A percentile compares a stretch with the other conserved stretches of the same genome.
Evolutionary conservation across 2,329 filamentous ascomycete genomes (phyloP).

Genomic region (Fusarium liriodendri): DNA sequence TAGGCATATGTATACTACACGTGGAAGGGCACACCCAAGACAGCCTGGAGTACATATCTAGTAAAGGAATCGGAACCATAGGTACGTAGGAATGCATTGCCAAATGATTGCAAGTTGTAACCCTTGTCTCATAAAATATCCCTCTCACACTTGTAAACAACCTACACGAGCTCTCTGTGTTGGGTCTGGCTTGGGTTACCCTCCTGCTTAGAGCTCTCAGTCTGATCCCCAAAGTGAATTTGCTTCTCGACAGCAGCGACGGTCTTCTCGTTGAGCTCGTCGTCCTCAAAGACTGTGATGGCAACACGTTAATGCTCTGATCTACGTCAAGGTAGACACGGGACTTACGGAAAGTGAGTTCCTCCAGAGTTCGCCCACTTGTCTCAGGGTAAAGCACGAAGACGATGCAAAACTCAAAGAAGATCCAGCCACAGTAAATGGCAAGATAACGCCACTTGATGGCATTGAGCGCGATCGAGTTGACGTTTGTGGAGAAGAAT

Average conservation of each 20-base stretch:
- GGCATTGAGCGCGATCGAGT: constrained; percentile 55
- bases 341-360: constrained; percentile 59
- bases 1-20: not conserved
- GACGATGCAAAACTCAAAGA: constrained; percentile 63
- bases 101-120: not conserved
- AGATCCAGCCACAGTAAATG: constrained; percentile 57
- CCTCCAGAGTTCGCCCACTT: constrained; percentile 78
- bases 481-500: constrained; percentile 59
- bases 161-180: constrained; percentile 24
- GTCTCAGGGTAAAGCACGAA: constrained; percentile 90
- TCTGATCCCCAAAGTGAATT: constrained; percentile 40
- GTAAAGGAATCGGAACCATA: not conserved
- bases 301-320: constrained; percentile 13
- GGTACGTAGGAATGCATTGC: not conserved
- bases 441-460: constrained; percentile 57
- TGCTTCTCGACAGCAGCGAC: constrained; percentile 55
- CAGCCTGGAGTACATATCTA: not conserved
- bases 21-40: not conserved
- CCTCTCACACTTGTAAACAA: not conserved
- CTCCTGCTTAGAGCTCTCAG: constrained; percentile 14
- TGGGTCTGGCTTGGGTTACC: not conserved
- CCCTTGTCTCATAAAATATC: not conserved
- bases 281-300: constrained; percentile 54
- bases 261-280: constrained; percentile 51
- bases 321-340: not conserved